Evolutionary conservation across 2,329 filamentous ascomycete species (phyloP), one percentile per base, ranked within the genome.

Genomic region (Sporothrix humicola): DNA sequence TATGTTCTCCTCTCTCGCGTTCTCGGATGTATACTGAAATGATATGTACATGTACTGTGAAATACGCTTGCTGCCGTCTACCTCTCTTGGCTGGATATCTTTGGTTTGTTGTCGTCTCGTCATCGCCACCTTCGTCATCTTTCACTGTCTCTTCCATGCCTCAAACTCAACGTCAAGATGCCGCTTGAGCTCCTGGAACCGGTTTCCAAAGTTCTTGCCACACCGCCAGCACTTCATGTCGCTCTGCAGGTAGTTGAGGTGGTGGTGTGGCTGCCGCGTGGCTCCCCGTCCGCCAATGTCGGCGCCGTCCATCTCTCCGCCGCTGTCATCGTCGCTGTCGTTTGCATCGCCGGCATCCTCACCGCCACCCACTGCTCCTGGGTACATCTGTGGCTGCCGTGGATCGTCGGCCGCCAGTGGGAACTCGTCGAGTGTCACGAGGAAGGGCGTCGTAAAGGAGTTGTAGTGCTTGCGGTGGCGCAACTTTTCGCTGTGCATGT

Each of bases 391-490:
- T 73, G 89, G 80, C 76, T 91, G 85, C 74, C 93, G 84, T 63
- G 83, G 81, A 80, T 97, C 93, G 72, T 91, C 88, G 37, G 84
- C 75, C 0, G 86, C 85, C 44, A 98, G 83, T 4, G 96, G 95
- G 69, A 98, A 95, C 74, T 95, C 92, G 26, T 90, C 90, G 37
- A 98, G 79, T 17, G 87, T 85, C 13, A 98, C 88, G 26, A 99
- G 88, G 80, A 98, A 99, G 3, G 88, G 88, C 71, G 95, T 97
- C 46, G 89, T 90, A 82, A 98, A 98, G 76, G 92, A 96, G 79
- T 96, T 93, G 83, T 98, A 98, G 82, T 98, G 96, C 81, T 94
- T 95, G 76, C 90, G 87, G 79, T 95, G 90, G 82, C 91, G 93
- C 81, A 98, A 77, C 63, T 86, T 87, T 12, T 88, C 86, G 52